Conservation (phyloP, 306 rosid genomes). For the Medicago truncatula region DNA sequence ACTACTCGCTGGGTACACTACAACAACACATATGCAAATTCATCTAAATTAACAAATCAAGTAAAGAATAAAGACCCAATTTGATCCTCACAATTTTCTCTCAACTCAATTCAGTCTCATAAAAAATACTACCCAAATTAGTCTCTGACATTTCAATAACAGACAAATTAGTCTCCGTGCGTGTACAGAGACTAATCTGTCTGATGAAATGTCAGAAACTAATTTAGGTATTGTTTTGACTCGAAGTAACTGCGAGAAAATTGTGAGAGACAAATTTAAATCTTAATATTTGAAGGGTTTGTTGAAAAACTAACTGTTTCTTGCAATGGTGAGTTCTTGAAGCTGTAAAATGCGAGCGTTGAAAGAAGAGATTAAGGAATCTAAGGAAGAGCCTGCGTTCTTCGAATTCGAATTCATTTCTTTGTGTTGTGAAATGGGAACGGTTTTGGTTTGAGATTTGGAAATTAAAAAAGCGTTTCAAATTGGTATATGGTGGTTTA, state of each 20-base stretch:
- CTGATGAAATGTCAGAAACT: no score
- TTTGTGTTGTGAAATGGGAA: constrained; percentile 19
- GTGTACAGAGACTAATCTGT: no score
- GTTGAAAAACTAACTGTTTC: constrained; percentile 65
- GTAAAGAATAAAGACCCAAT: neutral
- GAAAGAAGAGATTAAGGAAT: constrained; percentile 66
- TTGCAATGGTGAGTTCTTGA: constrained; percentile 85
- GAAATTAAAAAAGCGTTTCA: neutral
- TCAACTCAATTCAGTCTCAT: no score
- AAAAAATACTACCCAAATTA: no score
- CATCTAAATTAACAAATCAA: neutral
- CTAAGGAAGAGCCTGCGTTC: constrained; percentile 68
- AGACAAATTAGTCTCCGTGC: no score
- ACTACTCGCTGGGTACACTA: constrained; percentile 86
- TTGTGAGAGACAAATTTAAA: no score
- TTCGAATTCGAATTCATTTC: constrained; percentile 56
- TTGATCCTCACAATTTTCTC: no score
- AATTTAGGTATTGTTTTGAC: no score
- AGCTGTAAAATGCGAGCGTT: constrained; percentile 77
- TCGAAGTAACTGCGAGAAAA: no score
- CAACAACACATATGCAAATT: neutral
- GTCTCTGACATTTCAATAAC: no score
- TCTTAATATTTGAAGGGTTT: neutral
- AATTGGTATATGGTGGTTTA: neutral
- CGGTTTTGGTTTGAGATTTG: neutral